Evolutionary conservation across 2,329 filamentous ascomycete genomes (phyloP).

Genomic region (Furcasterigmium sp.): DNA sequence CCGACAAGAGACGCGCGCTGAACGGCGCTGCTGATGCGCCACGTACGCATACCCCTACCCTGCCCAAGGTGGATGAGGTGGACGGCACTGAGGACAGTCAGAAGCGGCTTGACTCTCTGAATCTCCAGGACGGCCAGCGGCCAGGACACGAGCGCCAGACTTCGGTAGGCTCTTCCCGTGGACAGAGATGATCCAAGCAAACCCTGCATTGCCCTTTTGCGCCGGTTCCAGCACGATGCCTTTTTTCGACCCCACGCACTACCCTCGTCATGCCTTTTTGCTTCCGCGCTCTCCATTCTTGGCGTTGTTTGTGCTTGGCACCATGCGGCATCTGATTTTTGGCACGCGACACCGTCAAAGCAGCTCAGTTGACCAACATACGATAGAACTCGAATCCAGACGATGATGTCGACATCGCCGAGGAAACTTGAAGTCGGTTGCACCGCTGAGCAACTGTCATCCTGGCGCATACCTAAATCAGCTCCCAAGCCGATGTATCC

Average conservation of each 20-base stretch:
- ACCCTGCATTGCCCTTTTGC: neutral
- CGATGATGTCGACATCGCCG: too few species aligned
- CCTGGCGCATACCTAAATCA: too few species aligned
- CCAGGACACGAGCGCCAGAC: conserved; percentile 54
- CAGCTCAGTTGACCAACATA: neutral
- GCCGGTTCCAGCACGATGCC: neutral
- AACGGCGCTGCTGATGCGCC: conserved; percentile 26
- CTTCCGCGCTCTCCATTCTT: too few species aligned
- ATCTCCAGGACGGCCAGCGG: conserved; percentile 73
- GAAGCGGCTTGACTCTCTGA: conserved; percentile 82
- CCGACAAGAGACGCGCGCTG: conserved; percentile 58
- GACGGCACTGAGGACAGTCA: conserved; percentile 81
- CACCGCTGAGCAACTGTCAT: neutral
- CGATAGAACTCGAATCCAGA: too few species aligned
- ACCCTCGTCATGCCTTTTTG: too few species aligned
- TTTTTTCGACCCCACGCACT: too few species aligned
- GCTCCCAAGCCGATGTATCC: too few species aligned
- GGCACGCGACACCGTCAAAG: too few species aligned
- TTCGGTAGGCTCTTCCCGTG: conserved; percentile 50
- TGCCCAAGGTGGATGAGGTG: conserved; percentile 63
- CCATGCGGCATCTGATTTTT: too few species aligned
- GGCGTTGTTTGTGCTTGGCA: too few species aligned
- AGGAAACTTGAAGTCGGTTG: neutral
- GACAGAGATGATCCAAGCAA: conserved; percentile 37
- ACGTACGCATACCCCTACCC: conserved; percentile 29